Evolutionary conservation across 768 basidiomycete genomes (phyloP), one percentile per base, ranked within the genome.

Genomic region (Pulveroboletus sp.): DNA sequence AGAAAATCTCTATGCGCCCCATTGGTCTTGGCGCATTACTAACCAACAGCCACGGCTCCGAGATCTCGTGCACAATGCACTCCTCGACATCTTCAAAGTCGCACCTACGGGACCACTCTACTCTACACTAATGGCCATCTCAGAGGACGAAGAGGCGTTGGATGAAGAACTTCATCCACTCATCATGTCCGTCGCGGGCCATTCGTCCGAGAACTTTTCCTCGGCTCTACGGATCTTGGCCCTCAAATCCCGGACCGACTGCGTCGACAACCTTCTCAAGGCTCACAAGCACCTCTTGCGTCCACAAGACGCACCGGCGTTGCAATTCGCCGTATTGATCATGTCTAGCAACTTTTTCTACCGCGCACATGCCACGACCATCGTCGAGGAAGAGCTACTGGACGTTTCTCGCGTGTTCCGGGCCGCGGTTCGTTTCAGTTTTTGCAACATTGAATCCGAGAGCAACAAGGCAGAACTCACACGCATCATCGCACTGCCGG

Each of bases 201-300:
- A 68, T 48, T 74, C 76, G 7, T 70, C 79, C 0, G 80, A 83
- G 17, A 76, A 76, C 13, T 69, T 82, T 27, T 73, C 71, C 2
- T 76, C 77, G 0, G 80, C 84, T 0, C 71, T 87, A 11, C 75
- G 77, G 4, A 80, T 85, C 49, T 62, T 77, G 57, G 62, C 74
- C 4, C 34, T 60, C 4, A 71, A 74, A 35, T 57, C 62, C 55
- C 57, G 76, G 29, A 50, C 65, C 6, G 58, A 63, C 1, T 57
- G 56, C 24, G 64, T 85, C 52, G 40, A 69, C 35, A 31, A 48
- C 0, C 72, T 84, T 10, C 75, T 86, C 42, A 60, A 70, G 17
- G 47, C 67, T 0, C 67, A 85, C 56, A 63, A 69, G 1, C 72
- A 82, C 43, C 77, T 86, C 37, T 70, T 87, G n/a, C 82, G 83